These are phyloP conservation scores for Mycogone perniciosa DNA, from an alignment of 2,329 filamentous ascomycete genomes.

Conservation along the genomic window DNA sequence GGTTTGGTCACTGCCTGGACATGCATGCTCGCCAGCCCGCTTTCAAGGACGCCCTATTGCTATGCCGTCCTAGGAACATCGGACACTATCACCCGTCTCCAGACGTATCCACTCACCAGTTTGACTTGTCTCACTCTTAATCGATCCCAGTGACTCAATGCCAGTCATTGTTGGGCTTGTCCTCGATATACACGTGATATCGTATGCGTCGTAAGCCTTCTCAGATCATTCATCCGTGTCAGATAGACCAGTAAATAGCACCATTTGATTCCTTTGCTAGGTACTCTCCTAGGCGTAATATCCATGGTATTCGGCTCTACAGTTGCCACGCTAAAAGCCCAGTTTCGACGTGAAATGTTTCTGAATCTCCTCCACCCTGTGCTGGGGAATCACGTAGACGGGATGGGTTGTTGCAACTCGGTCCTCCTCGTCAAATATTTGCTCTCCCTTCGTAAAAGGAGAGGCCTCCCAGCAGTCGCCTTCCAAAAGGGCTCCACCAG, in stretches of 20 bases:
- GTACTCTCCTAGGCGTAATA: background rate
- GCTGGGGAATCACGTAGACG: constrained; percentile 75
- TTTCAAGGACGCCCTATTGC: background rate
- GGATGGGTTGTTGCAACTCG: constrained; percentile 68
- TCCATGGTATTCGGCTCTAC: background rate
- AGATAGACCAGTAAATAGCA: background rate
- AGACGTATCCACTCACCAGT: background rate
- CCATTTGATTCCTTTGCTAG: background rate
- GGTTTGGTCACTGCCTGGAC: constrained; percentile 3
- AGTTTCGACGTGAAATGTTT: constrained; percentile 56
- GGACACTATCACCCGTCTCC: constrained; percentile 1
- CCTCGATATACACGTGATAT: constrained; percentile 2
- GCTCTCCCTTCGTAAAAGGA: constrained; percentile 47
- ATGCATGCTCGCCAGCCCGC: constrained; percentile 1
- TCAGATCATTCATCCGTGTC: background rate
- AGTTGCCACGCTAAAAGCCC: constrained; percentile 41
- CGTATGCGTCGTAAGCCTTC: background rate
- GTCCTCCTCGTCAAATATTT: constrained; percentile 66
- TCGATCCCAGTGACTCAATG: background rate
- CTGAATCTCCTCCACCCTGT: constrained; percentile 57
- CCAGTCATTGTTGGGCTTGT: background rate
- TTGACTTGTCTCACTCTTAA: background rate
- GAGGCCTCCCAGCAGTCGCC: constrained; percentile 41
- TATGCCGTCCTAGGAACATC: constrained; percentile 3
- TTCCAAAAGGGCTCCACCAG: constrained; percentile 27